Percentiles rank a stretch among this genome's conserved stretches.
phyloP scores from a whole-genome alignment of 768 basidiomycete species.

The Termitomyces sp. region DNA sequence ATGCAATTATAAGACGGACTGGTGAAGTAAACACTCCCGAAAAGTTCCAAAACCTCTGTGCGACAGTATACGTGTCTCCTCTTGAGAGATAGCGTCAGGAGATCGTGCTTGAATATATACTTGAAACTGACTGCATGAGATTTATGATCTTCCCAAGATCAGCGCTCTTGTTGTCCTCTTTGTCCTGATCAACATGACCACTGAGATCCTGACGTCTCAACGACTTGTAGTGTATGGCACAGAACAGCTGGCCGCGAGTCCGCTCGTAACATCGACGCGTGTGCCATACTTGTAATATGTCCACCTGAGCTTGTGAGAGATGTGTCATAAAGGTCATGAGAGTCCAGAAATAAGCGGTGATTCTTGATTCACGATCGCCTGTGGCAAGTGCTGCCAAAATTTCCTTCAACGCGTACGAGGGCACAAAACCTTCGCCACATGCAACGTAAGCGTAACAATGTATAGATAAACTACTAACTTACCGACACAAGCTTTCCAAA shows the following conservation, averaged over 20 bases:
- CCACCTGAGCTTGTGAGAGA: conserved; percentile 65
- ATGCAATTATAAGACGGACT: conserved; percentile 60
- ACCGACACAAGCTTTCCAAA: conserved; percentile 60
- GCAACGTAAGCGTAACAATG: neutral
- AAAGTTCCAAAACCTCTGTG: conserved; percentile 74
- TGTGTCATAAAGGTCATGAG: conserved; percentile 57
- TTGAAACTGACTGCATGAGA: conserved; percentile 58
- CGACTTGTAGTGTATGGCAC: conserved; percentile 66
- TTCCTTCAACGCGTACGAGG: conserved; percentile 60
- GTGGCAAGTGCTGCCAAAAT: conserved; percentile 51
- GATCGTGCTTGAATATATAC: neutral
- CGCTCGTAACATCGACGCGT: conserved; percentile 68
- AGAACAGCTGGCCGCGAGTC: conserved; percentile 69
- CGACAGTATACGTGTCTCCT: conserved; percentile 67
- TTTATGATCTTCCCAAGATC: conserved; percentile 73
- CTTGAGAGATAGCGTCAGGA: conserved; percentile 29
- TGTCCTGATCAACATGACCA: conserved; percentile 39
- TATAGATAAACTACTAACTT: conserved; percentile 12
- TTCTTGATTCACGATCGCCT: conserved; percentile 36
- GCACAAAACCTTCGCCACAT: conserved; percentile 52
- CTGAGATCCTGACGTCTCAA: conserved; percentile 57
- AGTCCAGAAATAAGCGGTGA: conserved; percentile 56
- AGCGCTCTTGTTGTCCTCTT: conserved; percentile 39
- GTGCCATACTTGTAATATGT: conserved; percentile 64
- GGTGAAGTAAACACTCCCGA: conserved; percentile 62